A percentile compares a stretch with the other conserved stretches of the same genome.
Evolutionary conservation across 768 basidiomycete genomes (phyloP).

Genomic region (Agaricus subrufescens): DNA sequence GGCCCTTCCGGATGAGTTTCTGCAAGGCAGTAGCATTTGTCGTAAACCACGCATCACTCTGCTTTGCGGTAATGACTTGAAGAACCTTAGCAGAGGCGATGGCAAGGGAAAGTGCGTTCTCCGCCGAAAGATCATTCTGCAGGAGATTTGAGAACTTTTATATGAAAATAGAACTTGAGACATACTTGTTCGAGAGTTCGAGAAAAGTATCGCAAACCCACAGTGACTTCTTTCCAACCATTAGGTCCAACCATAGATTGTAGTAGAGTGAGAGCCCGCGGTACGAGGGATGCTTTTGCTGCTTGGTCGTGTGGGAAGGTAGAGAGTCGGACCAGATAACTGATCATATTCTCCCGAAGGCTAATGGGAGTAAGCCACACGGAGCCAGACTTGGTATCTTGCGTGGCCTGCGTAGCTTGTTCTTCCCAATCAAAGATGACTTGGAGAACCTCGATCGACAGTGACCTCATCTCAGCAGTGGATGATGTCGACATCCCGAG

Average conservation of each 20-base stretch:
- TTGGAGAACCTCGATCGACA: constrained; percentile 89
- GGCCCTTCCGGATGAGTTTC: constrained; percentile 82
- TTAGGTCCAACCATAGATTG: constrained; percentile 75
- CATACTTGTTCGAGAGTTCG: constrained; percentile 77
- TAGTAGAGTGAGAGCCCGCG: constrained; percentile 62
- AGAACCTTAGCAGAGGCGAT: constrained; percentile 85
- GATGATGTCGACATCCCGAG: constrained; percentile 75
- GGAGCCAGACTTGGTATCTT: constrained; percentile 8
- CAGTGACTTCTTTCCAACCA: constrained; percentile 89
- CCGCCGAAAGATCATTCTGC: constrained; percentile 70
- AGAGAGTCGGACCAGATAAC: constrained; percentile 90
- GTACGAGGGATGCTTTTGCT: constrained; percentile 42
- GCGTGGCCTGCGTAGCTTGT: constrained; percentile 37
- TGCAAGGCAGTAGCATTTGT: constrained; percentile 69
- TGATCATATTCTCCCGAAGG: constrained; percentile 88
- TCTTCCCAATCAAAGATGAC: constrained; percentile 95
- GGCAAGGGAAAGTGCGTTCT: constrained; percentile 61
- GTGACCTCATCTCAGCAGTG: constrained; percentile 72
- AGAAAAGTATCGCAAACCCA: constrained; percentile 88
- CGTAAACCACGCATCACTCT: constrained; percentile 78
- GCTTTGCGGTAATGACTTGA: constrained; percentile 78
- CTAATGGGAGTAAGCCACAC: constrained; percentile 73
- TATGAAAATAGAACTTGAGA: not conserved
- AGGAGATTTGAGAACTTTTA: constrained; percentile 5
- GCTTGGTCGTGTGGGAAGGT: constrained; percentile 61